phyloP scores from a whole-genome alignment of 2,329 filamentous ascomycete genomes.

The Colletotrichum viniferum region DNA sequence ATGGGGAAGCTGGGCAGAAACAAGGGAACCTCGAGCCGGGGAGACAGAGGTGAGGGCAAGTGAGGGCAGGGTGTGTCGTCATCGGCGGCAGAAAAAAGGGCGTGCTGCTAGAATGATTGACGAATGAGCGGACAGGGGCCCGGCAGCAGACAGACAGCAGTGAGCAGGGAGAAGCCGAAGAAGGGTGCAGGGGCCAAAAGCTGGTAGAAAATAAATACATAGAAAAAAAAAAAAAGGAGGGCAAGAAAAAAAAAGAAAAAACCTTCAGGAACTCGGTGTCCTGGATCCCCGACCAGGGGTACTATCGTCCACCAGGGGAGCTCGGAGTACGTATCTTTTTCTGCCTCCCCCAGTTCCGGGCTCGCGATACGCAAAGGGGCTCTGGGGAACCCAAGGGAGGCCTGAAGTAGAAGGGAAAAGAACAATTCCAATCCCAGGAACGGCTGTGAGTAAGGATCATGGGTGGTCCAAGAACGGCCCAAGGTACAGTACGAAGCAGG shows the following conservation, averaged over 20 bases:
- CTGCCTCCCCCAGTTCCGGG: neutral
- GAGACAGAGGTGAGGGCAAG: neutral
- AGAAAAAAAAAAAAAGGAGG: neutral
- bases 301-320: neutral
- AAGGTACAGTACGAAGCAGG: constrained; percentile 2
- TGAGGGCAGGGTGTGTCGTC: neutral
- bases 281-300: neutral
- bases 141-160: neutral
- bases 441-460: constrained; percentile 1
- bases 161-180: constrained; percentile 4
- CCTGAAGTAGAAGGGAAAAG: constrained; percentile 16
- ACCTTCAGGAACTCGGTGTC: neutral
- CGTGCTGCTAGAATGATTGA: neutral
- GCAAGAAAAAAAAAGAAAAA: neutral
- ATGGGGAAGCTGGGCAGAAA: constrained; percentile 6
- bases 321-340: neutral
- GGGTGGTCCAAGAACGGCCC: neutral
- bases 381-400: constrained; percentile 2
- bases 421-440: constrained; percentile 20
- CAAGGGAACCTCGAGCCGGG: neutral
- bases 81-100: neutral
- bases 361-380: neutral
- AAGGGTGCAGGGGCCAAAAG: neutral
- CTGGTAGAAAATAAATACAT: neutral
- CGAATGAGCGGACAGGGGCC: neutral